Conservation (phyloP, 371 early-diverging fungal species). For the Rhizopus arrhizus region DNA sequence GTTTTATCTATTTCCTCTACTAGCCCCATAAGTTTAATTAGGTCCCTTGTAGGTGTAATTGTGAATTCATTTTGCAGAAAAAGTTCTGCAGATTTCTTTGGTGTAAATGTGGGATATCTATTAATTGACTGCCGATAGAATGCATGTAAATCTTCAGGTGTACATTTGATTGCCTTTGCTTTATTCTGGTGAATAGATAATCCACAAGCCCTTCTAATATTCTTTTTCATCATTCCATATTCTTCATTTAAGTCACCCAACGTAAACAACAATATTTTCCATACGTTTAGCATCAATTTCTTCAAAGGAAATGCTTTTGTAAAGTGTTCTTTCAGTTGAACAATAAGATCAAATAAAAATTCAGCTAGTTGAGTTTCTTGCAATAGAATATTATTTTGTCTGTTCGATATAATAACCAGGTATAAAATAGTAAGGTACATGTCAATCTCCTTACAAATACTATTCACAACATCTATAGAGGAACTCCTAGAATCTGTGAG, state of each 20-base stretch:
- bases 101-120: slow-evolving; percentile 66
- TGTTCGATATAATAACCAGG: slow-evolving; percentile 54
- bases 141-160: slow-evolving; percentile 65
- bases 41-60: slow-evolving; percentile 6
- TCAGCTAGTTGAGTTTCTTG: slow-evolving; percentile 44
- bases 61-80: slow-evolving; percentile 6
- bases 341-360: slow-evolving; percentile 66
- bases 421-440: slow-evolving; percentile 63
- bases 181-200: slow-evolving; percentile 30
- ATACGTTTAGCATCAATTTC: slow-evolving; percentile 72
- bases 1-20: slow-evolving; percentile 29
- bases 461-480: slow-evolving; percentile 16
- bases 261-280: slow-evolving; percentile 68
- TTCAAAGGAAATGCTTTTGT: slow-evolving; percentile 78
- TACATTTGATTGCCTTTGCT: slow-evolving; percentile 50
- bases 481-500: background rate
- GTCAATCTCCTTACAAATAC: slow-evolving; percentile 58
- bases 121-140: slow-evolving; percentile 60
- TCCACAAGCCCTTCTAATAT: slow-evolving; percentile 51
- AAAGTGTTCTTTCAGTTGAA: slow-evolving; percentile 71
- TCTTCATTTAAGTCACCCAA: slow-evolving; percentile 59
- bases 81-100: slow-evolving; percentile 6
- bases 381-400: slow-evolving; percentile 31
- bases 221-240: slow-evolving; percentile 47
- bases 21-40: slow-evolving; percentile 43